Base-by-base conservation (phyloP, 345 rosid species). In the Clausena lansium region DNA sequence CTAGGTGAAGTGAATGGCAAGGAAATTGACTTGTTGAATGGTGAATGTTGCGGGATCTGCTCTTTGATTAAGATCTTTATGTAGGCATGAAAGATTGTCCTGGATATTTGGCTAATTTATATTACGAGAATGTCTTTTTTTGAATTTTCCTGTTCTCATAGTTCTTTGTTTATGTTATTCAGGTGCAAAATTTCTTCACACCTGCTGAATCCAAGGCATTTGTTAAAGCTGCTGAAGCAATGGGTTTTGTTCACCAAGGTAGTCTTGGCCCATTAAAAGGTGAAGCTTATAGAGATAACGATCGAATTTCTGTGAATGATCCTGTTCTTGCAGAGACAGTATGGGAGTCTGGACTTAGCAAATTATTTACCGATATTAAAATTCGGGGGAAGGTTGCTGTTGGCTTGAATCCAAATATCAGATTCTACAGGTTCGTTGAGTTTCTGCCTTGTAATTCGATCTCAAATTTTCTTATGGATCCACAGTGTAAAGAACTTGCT, bases 211-310 rank as follows among this genome's bases (percentile, higher is more conserved):
- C 91, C 11, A 87, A 82, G 79, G 90, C 86, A 28, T 96, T 96
- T 39, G 32, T 92, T 50, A 87, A 84, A 80, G 85, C 68, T 20
- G 91, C 94, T 6, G 99, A 94, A 85, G 83, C 95, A 75, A 81
- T 88, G 1, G 99, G 97, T 66, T 94, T 94, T 82, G 86, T 74
- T 59, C 98, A 90, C 81, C 99, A 91, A 83, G 97, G 98, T 77
- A 94, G 97, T 83, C 98, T 87, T 77, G 98, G 99, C 8, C 99
- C 99, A 33, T 77, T 91, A 5, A 87, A 85, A 78, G 98, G 99
- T 8, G 98, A 94, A 89, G 98, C 98, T 77, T 96, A 84, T 66
- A 84, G 98, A 59, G 99, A 96, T 80, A 92, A 94, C 71, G 97
- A 92, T 71, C 85, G 99, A 69, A 84, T 94, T 59, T 85, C 92